Evolutionary conservation across 1,284 basidiomycete genomes (phyloP), one percentile per base, ranked within the genome.

Genomic region (Microbotryum intermedium): DNA sequence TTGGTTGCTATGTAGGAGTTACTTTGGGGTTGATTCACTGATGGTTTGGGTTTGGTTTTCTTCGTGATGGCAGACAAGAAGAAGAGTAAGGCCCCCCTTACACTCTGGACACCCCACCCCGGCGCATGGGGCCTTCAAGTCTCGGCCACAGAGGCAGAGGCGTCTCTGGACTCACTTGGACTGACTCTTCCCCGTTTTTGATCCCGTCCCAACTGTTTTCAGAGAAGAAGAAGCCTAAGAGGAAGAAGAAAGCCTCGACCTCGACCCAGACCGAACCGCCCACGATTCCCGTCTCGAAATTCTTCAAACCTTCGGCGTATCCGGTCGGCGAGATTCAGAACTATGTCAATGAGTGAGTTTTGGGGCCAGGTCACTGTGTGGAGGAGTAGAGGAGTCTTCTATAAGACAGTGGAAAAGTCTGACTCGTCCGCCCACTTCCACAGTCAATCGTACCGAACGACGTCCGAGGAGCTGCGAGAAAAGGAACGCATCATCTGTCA

Each of bases 301-400:
- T 98, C 65, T 98, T 90, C 79, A 82, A 86, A 23, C 83, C 83
- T 72, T 90, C 89, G 42, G 78, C 84, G 51, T 98, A 85, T 77
- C 93, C 94, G 9, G 87, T 88, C 70, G 94, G 93, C 54, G 88
- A 98, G 79, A 82, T 90, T 60, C 86, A 92, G 69, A 84, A 87
- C 60, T 99, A 98, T 78, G 86, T 85, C 74, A 82, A 93, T 74
- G 89, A 93, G 90, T 78, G 55, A 62, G 77, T 72, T 39, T 7
- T 20, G 34, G 34, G 34, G 34, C 21, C 47, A 30, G 25, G n/a
- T n/a, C n/a, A n/a, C n/a, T n/a, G n/a, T n/a, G n/a, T n/a, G n/a
- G n/a, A n/a, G n/a, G n/a, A 21, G 39, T 20, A 20, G 34, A 44
- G 20, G 23, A 18, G 16, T 11, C 11, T 25, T 25, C 21, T 54